These are phyloP conservation scores for Tephrocybe sp. DNA, from an alignment of 768 basidiomycete species.

Conservation along the genomic window DNA sequence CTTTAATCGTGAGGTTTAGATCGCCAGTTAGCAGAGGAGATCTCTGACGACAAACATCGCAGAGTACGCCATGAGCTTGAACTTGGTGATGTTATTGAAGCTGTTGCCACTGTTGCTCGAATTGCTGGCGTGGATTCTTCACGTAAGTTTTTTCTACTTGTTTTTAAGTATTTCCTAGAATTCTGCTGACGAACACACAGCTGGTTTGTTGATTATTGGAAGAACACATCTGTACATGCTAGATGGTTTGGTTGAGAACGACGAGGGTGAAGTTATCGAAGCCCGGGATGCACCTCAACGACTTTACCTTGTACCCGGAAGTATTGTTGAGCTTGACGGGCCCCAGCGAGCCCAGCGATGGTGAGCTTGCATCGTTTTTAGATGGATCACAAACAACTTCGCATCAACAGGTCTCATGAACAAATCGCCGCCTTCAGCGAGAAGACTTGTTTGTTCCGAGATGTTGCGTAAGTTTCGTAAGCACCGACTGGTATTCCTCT, in stretches of 20 bases:
- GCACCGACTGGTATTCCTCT: background rate
- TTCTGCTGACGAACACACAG: conserved; percentile 31
- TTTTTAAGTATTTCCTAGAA: background rate
- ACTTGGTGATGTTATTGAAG: conserved; percentile 87
- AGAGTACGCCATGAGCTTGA: conserved; percentile 84
- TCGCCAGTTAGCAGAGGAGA: conserved; percentile 68
- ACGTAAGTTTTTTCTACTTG: conserved; percentile 51
- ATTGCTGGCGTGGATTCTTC: conserved; percentile 91
- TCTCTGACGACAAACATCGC: conserved; percentile 86
- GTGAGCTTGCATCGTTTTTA: conserved; percentile 36
- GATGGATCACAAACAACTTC: background rate
- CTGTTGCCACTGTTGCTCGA: conserved; percentile 80
- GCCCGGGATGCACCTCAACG: conserved; percentile 81
- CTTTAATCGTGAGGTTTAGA: conserved; percentile 27
- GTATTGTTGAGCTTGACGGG: conserved; percentile 75
- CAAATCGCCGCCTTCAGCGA: conserved; percentile 78
- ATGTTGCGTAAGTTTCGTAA: conserved; percentile 71
- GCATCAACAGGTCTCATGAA: conserved; percentile 61
- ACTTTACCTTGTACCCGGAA: conserved; percentile 82
- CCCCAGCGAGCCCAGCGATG: conserved; percentile 81
- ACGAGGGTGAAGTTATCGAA: conserved; percentile 87
- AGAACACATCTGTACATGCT: conserved; percentile 85
- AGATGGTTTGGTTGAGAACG: conserved; percentile 84
- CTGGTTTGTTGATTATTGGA: conserved; percentile 87
- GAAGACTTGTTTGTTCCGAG: conserved; percentile 85